Percentiles rank a stretch among this genome's conserved stretches.
These are phyloP conservation scores for Wilhelminamyces savonicus DNA, from an alignment of 805 yeast species.

Conservation along the genomic window DNA sequence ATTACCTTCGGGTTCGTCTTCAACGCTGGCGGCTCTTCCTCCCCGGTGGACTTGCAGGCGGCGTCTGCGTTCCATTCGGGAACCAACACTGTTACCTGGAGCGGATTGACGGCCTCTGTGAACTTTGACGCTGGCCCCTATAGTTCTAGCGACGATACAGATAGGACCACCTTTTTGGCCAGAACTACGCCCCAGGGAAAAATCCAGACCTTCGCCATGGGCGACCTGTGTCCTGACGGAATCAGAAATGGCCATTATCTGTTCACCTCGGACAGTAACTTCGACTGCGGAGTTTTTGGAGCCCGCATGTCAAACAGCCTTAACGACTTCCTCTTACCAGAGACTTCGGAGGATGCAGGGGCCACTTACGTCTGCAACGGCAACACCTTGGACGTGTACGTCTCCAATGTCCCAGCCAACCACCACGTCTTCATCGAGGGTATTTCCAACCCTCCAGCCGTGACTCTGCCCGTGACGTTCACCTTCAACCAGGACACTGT, in stretches of 20 bases:
- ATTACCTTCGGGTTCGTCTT: slow-evolving; percentile 11
- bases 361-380: not conserved
- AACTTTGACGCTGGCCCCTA: slow-evolving; percentile 8
- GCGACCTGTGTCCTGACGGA: slow-evolving; percentile 10
- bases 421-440: slow-evolving; percentile 10
- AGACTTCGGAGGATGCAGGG: slow-evolving; percentile 2
- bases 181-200: slow-evolving; percentile 9
- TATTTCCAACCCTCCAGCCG: slow-evolving; percentile 4
- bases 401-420: slow-evolving; percentile 5
- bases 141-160: slow-evolving; percentile 2
- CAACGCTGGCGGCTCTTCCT: slow-evolving; percentile 13
- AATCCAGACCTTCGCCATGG: slow-evolving; percentile 9
- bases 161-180: slow-evolving; percentile 7
- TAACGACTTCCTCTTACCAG: slow-evolving; percentile 11
- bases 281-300: slow-evolving; percentile 9
- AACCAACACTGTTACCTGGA: slow-evolving; percentile 5
- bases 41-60: slow-evolving; percentile 5
- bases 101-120: slow-evolving; percentile 6
- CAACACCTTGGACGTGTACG: not conserved
- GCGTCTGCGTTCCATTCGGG: slow-evolving; percentile 6
- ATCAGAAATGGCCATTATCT: slow-evolving; percentile 6
- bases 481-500: slow-evolving; percentile 3
- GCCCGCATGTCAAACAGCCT: slow-evolving; percentile 5
- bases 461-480: slow-evolving; percentile 3
- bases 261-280: slow-evolving; percentile 4